These are phyloP conservation scores for Pseudohalonectria lignicola DNA, from an alignment of 2,329 filamentous ascomycete genomes.

Conservation along the genomic window DNA sequence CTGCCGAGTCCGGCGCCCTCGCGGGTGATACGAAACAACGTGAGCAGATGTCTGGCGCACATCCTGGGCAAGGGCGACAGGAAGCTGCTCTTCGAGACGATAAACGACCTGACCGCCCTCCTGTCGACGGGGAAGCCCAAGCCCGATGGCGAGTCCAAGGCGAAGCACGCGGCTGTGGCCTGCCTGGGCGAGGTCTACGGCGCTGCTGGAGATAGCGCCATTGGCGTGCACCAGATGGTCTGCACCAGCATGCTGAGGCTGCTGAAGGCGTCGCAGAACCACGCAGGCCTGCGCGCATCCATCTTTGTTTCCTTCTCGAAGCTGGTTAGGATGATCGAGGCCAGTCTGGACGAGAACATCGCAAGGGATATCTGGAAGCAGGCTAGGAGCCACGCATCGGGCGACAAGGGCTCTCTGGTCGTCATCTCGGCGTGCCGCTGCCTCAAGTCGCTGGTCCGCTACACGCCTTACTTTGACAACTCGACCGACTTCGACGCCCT, in stretches of 20 bases:
- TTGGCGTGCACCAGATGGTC: constrained; percentile 67
- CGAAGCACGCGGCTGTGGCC: constrained; percentile 78
- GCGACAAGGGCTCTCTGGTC: constrained; percentile 75
- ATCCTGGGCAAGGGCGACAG: constrained; percentile 80
- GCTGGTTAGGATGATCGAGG: constrained; percentile 62
- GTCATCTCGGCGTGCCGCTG: constrained; percentile 71
- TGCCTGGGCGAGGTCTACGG: constrained; percentile 85
- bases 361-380: constrained; percentile 94
- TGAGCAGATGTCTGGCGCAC: constrained; percentile 73
- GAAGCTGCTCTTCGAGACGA: constrained; percentile 86
- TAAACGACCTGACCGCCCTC: constrained; percentile 74
- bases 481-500: constrained; percentile 83
- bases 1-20: constrained; percentile 72
- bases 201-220: constrained; percentile 86
- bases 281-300: constrained; percentile 73
- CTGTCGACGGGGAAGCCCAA: constrained; percentile 60
- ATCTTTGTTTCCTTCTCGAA: constrained; percentile 67
- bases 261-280: constrained; percentile 65
- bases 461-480: constrained; percentile 77
- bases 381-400: constrained; percentile 61
- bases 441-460: constrained; percentile 59
- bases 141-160: constrained; percentile 58
- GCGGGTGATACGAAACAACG: constrained; percentile 78
- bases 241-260: constrained; percentile 65
- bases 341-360: constrained; percentile 70